phyloP scores from a whole-genome alignment of 441 rosid genomes.

The Iberis amara region DNA sequence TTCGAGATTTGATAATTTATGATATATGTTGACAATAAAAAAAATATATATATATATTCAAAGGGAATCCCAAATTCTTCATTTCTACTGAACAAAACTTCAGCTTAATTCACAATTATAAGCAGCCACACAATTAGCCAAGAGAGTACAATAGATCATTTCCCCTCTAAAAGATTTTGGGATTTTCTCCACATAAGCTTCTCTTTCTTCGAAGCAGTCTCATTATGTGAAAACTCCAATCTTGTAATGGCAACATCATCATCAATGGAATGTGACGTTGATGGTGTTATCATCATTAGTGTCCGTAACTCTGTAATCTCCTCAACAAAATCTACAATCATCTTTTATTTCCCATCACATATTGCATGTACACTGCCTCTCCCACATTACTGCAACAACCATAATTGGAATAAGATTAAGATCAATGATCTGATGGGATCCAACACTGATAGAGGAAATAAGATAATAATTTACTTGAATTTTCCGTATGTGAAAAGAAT shows the following conservation, averaged over 20 bases:
- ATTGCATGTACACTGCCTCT: constrained; percentile 87
- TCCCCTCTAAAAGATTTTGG: too few species aligned
- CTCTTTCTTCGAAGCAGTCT: too few species aligned
- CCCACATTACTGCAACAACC: constrained; percentile 45
- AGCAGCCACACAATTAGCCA: too few species aligned
- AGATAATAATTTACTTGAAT: constrained; percentile 38
- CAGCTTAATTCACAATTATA: too few species aligned
- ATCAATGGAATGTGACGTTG: constrained; percentile 30
- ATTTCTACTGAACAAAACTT: too few species aligned
- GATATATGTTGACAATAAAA: too few species aligned
- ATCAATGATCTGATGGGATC: neutral
- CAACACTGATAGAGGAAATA: neutral
- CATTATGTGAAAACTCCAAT: constrained; percentile 66
- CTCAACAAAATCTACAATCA: constrained; percentile 72
- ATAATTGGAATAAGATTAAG: neutral
- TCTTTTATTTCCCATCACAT: constrained; percentile 82
- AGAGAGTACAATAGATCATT: too few species aligned
- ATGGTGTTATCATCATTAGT: constrained; percentile 41
- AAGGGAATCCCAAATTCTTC: too few species aligned
- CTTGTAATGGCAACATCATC: constrained; percentile 34
- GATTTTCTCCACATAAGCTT: too few species aligned
- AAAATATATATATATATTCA: too few species aligned
- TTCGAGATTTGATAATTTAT: too few species aligned
- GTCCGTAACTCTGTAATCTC: constrained; percentile 65
- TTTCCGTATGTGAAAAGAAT: constrained; percentile 79